These are phyloP conservation scores for Pestalotiopsis sp. DNA, from an alignment of 2,329 filamentous ascomycete genomes.

Conservation along the genomic window DNA sequence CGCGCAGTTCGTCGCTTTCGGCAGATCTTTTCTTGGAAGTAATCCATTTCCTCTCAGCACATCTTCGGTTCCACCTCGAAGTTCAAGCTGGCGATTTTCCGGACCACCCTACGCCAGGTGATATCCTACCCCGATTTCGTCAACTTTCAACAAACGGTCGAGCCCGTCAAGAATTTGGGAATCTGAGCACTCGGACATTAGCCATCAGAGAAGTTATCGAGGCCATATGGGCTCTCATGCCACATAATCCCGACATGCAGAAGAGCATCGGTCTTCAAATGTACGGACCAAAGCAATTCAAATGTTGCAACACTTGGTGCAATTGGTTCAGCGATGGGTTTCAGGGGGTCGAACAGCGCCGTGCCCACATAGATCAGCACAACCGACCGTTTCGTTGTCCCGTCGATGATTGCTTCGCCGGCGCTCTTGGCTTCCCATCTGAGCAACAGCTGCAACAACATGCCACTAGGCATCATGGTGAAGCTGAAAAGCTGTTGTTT, in stretches of 20 bases:
- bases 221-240: neutral
- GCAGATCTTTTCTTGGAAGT: neutral
- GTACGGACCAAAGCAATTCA: neutral
- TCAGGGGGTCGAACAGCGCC: neutral
- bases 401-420: neutral
- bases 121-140: too few species aligned
- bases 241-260: neutral
- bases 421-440: neutral
- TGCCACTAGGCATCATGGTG: neutral
- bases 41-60: neutral
- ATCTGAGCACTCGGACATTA: neutral
- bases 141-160: neutral
- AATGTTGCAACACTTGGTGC: neutral
- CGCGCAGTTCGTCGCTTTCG: neutral
- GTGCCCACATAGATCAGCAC: neutral
- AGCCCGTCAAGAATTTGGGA: neutral
- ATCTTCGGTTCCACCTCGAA: neutral
- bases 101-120: too few species aligned
- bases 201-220: neutral
- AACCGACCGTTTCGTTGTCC: neutral
- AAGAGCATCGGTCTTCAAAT: neutral
- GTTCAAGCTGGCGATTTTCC: too few species aligned
- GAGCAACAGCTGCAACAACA: neutral
- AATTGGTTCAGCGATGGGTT: neutral
- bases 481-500: neutral